Base-by-base conservation (phyloP, 1,284 basidiomycete species). In the Athelia sp. region DNA sequence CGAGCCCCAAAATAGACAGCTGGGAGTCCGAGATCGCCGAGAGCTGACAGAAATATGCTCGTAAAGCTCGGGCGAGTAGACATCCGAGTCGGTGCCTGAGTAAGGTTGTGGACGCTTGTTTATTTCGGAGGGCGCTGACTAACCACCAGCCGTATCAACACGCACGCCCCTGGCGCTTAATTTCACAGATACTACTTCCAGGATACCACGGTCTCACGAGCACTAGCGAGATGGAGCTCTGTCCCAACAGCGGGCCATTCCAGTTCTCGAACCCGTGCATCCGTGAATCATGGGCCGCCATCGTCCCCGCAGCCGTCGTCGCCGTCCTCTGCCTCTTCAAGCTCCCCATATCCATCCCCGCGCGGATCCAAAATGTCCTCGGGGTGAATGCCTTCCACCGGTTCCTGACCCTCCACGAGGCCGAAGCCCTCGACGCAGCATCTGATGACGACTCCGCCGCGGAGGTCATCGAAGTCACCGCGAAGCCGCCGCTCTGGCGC, bases 351-450 rank as follows among this genome's bases (percentile, higher is more conserved):
- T 65, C 69, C 0, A 52, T 72, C 4, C 70, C 70, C 18, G 58
- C 55, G 4, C 29, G 52, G n/a, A 29, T 65, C 15, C 54, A 49
- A 15, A 50, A 50, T 4, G n/a, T 71, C 34, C 48, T 70, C 4
- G 53, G 52, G 10, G 47, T 63, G 3, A 26, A 75, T 49, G 64
- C 62, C 35, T 75, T 84, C 57, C 54, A 58, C n/a, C 56, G 65
- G 2, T 85, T 74, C 56, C 51, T 87, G 17, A 73, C 76, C 0
- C 65, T 86, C 2, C 61, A 68, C 17, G 83, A 86, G 59, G 83
- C 84, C 1, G 80, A 84, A 58, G 76, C 74, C 0, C 59, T 82
- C 3, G 64, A 69, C 45, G 51, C 55, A 14, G 56, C 56, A 17
- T 53, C 49, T 15, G 52, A 47, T n/a, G 51, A 31, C 26, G 59